Percentiles rank a stretch among this genome's conserved stretches.
phyloP scores from a whole-genome alignment of 768 basidiomycete species.

The Tubosaeta sp. region DNA sequence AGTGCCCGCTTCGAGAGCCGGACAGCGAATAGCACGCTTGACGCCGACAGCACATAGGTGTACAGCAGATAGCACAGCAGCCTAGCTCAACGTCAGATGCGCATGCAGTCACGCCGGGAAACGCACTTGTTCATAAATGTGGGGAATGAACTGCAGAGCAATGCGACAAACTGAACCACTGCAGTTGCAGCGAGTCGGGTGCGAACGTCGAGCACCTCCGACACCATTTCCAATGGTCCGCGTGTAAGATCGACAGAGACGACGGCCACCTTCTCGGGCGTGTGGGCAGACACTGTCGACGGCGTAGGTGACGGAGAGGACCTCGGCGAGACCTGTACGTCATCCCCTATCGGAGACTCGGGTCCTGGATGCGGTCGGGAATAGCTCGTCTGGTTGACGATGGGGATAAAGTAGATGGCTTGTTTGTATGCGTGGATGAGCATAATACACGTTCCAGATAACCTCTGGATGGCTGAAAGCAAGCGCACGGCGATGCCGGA shows the following conservation, averaged over 20 bases:
- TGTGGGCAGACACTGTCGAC: conserved; percentile 21
- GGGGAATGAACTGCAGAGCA: conserved; percentile 45
- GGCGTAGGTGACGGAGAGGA: conserved; percentile 23
- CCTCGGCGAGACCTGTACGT: conserved; percentile 3
- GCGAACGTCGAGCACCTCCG: conserved; percentile 46
- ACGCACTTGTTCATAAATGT: conserved; percentile 59
- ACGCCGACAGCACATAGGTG: conserved; percentile 47
- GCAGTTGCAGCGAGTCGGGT: conserved; percentile 47
- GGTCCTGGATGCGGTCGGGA: neutral
- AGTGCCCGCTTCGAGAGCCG: conserved; percentile 62
- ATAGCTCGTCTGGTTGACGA: conserved; percentile 46
- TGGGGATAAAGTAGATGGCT: conserved; percentile 57
- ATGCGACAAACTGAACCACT: conserved; percentile 41
- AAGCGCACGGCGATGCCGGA: conserved; percentile 61
- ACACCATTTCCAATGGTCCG: conserved; percentile 42
- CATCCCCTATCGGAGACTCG: neutral
- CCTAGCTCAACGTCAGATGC: conserved; percentile 34
- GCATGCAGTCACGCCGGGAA: neutral
- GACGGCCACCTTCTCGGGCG: conserved; percentile 3
- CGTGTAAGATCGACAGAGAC: conserved; percentile 35
- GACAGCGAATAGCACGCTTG: conserved; percentile 49
- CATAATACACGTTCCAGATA: conserved; percentile 66
- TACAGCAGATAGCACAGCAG: conserved; percentile 68
- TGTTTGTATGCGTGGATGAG: conserved; percentile 68
- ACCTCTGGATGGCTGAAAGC: conserved; percentile 67